Evolutionary conservation across 805 yeast species (phyloP), one percentile per base, ranked within the genome.

Genomic region (Suhomyces sp.): DNA sequence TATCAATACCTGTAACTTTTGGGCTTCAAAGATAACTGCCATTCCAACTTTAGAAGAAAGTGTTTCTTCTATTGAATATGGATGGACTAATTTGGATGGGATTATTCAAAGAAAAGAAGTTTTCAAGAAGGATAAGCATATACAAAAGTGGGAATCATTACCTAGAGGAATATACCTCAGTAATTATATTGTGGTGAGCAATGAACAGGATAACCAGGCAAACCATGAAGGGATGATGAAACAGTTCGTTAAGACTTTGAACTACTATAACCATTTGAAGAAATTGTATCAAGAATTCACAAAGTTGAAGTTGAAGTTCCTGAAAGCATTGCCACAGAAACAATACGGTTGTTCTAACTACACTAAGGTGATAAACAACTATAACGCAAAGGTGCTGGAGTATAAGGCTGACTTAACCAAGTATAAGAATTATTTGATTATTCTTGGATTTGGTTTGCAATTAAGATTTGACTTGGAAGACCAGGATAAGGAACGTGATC

Each of bases 1-100:
- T 57, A 77, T 84, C 12, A 76, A 81, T 46, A 78, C 91, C 4
- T 81, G 93, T 59, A 88, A 88, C 57, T 88, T 85, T 55, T 88
- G 96, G 96, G 86, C 95, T 2, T 85, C 91, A 2, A 74, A 93
- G 45, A 74, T 84, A 23, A 82, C 95, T 5, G 82, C 88, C 11
- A 81, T 86, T 14, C 95, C 95, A 3, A 70, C 79, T 0, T 53
- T 58, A 39, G 84, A 81, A 49, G 82, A 79, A 36, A 79, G 83
- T 43, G 70, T 85, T 20, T 79, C 88, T 2, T 80, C 91, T 35
- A 74, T 81, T 39, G 95, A 88, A 54, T 88, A 78, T 53, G 96
- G 96, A 2, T 88, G 95, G 95, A 68, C 70, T 18, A 53, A 68
- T 44, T 44, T 68, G 39, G 65, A 62, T 27, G 47, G 48, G 1